Evolutionary conservation across 345 rosid genomes (phyloP), one percentile per base, ranked within the genome.

Genomic region (Raphanus sativus): DNA sequence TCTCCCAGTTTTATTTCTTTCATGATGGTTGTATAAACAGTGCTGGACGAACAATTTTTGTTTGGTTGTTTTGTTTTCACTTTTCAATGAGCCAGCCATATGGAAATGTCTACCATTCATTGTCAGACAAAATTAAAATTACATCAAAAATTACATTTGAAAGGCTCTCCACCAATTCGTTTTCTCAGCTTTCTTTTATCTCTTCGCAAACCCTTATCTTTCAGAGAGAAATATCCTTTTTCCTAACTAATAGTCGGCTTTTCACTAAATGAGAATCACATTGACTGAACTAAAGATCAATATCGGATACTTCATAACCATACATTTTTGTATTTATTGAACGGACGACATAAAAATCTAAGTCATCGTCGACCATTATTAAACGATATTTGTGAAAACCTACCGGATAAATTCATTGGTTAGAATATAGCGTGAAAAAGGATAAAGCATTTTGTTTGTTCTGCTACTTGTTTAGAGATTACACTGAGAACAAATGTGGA

Each of bases 1-100:
- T 56, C 65, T 56, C 59, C 66, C 32, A 38, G 13, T 75, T 65
- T 2, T 10, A 36, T 17, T 32, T 29, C 38, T 25, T 42, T 54
- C 70, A 65, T 75, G 65, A 65, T 67, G 32, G 32, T 66, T 75
- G 50, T 28, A 45, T 17, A 21, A 4, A 65, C 26, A 54, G 11
- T 38, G 42, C 10, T 40, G 34, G 7, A 25, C 17, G 56, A 42
- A 66, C 34, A 40, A 40, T 40, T 40, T 26, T 42, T 25, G 13
- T 13, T 66, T 21, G 21, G 0, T 42, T 24, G 2, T 65, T 25
- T 42, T 25, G 10, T 61, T 29, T 25, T 58, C 62, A 11, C 17
- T 61, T 29, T 58, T 58, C 29, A 11, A 2, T 58, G 62, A 58
- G 32, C 62, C 62, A 58, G 32, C 62, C 62, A 58, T 25, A 25